A percentile compares a stretch with the other conserved stretches of the same genome.
phyloP scores from a whole-genome alignment of 2,329 filamentous ascomycete species.

The Fusarium sulawesiense region DNA sequence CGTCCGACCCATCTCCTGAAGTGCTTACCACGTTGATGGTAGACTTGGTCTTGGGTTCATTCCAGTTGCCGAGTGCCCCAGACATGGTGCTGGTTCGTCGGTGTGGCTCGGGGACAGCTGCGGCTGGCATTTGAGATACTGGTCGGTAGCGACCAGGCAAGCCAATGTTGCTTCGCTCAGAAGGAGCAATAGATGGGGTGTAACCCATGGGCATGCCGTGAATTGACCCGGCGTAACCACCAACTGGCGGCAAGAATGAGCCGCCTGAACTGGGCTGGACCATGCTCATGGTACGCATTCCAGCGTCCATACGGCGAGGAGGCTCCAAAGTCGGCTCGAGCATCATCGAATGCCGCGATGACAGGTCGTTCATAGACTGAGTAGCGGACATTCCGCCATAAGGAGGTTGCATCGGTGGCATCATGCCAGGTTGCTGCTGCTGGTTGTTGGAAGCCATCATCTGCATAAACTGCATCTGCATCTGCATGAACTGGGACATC shows the following conservation, averaged over 20 bases:
- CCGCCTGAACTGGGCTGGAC: conserved; percentile 72
- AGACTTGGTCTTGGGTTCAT: conserved; percentile 49
- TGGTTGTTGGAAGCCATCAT: conserved; percentile 69
- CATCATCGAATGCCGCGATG: conserved; percentile 59
- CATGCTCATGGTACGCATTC: conserved; percentile 83
- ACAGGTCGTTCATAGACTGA: conserved; percentile 59
- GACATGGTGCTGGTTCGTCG: conserved; percentile 52
- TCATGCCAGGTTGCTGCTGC: conserved; percentile 43
- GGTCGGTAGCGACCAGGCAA: conserved; percentile 91
- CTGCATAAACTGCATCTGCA: conserved; percentile 96
- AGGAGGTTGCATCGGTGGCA: conserved; percentile 45
- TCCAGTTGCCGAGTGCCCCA: conserved; percentile 48
- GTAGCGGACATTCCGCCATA: conserved; percentile 48
- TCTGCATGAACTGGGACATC: conserved; percentile 89
- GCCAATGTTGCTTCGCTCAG: conserved; percentile 93
- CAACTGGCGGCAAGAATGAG: conserved; percentile 65
- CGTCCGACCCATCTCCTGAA: conserved; percentile 57
- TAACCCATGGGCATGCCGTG: conserved; percentile 68
- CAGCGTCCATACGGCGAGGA: conserved; percentile 55
- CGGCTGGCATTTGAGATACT: conserved; percentile 73
- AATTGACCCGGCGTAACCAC: conserved; percentile 48
- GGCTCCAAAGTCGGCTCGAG: conserved; percentile 60
- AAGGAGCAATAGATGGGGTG: conserved; percentile 91
- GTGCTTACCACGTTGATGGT: conserved; percentile 55
- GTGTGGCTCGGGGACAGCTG: conserved; percentile 47